Evolutionary conservation across 192 early-diverging fungal species (phyloP).

Genomic region (Entomortierella beljakovae): DNA sequence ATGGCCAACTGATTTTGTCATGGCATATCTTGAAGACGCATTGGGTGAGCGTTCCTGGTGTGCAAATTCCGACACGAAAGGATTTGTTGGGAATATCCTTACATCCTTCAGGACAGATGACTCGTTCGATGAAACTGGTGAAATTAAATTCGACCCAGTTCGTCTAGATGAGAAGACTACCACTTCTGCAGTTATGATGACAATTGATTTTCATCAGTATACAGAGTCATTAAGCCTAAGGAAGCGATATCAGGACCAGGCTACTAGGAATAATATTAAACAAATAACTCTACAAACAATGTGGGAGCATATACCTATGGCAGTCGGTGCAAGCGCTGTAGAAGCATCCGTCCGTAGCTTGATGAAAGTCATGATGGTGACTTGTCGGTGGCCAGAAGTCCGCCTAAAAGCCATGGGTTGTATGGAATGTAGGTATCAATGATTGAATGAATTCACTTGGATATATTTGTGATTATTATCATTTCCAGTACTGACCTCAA

Average conservation of each 20-base stretch:
- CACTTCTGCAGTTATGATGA: conserved; percentile 35
- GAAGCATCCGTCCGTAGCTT: conserved; percentile 32
- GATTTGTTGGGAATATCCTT: conserved; percentile 39
- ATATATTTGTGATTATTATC: neutral
- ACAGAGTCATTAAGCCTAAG: conserved; percentile 19
- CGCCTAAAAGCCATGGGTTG: conserved; percentile 41
- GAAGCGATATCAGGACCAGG: conserved; percentile 28
- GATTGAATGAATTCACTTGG: neutral
- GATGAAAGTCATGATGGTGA: conserved; percentile 51
- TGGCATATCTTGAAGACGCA: conserved; percentile 50
- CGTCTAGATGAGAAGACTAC: conserved; percentile 38
- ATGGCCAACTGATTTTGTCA: conserved; percentile 53
- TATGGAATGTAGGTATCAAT: conserved; percentile 36
- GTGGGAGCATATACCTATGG: conserved; percentile 27
- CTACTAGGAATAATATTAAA: conserved; percentile 31
- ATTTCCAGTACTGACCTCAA: neutral
- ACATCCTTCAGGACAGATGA: conserved; percentile 39
- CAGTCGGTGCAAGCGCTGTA: conserved; percentile 20
- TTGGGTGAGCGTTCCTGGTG: conserved; percentile 48
- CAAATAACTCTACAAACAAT: conserved; percentile 32
- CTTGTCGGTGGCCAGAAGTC: conserved; percentile 48
- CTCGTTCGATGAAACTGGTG: conserved; percentile 5
- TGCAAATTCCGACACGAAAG: conserved; percentile 27
- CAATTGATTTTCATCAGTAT: conserved; percentile 38
- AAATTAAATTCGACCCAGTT: conserved; percentile 34